A percentile compares a stretch with the other conserved stretches of the same genome.
phyloP scores from a whole-genome alignment of 805 yeast species.

The Myxozyma geophila region DNA sequence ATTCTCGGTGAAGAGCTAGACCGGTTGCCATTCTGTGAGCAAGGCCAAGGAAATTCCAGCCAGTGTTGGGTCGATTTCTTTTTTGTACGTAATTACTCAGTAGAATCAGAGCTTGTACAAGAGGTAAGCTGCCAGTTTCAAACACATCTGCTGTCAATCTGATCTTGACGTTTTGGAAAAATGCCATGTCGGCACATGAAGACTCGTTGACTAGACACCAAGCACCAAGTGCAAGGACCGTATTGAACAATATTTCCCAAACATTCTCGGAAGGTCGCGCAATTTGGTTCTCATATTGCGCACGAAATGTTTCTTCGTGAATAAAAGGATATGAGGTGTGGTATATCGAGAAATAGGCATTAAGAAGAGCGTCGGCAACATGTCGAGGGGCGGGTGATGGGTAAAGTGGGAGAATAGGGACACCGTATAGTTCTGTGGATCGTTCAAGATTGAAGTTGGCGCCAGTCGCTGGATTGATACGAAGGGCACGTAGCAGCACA shows the following conservation, averaged over 20 bases:
- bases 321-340: constrained; percentile 67
- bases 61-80: constrained; percentile 67
- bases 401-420: constrained; percentile 25
- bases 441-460: constrained; percentile 34
- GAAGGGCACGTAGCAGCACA: constrained; percentile 56
- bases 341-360: constrained; percentile 60
- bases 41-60: constrained; percentile 69
- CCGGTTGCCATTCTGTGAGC: constrained; percentile 71
- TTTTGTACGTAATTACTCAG: constrained; percentile 66
- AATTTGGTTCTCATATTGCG: constrained; percentile 51
- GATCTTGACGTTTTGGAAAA: constrained; percentile 59
- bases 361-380: constrained; percentile 48
- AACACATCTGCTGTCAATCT: constrained; percentile 54
- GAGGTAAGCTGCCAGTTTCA: constrained; percentile 62
- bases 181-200: constrained; percentile 57
- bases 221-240: constrained; percentile 68
- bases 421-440: constrained; percentile 25
- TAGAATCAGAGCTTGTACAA: constrained; percentile 58
- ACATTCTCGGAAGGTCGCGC: constrained; percentile 52
- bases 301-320: constrained; percentile 58
- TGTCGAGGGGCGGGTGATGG: constrained; percentile 33
- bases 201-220: constrained; percentile 65
- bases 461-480: constrained; percentile 44
- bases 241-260: constrained; percentile 60
- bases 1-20: constrained; percentile 63